Conservation (phyloP, 2,329 filamentous ascomycete genomes). For the Aspergillus tanneri region DNA sequence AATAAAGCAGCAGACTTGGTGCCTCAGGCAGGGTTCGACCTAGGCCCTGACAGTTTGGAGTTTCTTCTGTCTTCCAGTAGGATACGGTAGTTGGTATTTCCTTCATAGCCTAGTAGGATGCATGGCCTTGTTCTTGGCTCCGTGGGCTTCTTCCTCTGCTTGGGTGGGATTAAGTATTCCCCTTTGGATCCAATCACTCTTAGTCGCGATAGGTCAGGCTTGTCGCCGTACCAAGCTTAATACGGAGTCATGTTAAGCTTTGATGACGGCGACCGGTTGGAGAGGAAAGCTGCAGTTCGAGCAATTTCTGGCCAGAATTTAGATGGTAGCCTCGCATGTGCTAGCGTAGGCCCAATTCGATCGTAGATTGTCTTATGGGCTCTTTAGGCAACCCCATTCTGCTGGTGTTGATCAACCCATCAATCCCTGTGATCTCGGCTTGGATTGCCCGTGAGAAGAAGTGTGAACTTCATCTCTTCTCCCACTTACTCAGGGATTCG, state of each 20-base stretch:
- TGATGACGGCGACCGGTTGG: neutral
- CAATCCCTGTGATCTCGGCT: neutral
- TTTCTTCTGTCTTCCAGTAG: neutral
- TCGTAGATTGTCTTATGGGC: neutral
- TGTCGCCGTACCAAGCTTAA: neutral
- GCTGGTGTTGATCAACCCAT: neutral
- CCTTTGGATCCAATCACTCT: neutral
- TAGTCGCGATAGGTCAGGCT: neutral
- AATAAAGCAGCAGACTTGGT: too few species aligned
- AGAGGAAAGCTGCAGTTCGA: neutral
- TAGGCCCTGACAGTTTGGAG: too few species aligned
- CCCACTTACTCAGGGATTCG: neutral
- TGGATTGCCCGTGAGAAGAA: neutral
- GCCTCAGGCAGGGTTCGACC: too few species aligned
- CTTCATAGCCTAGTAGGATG: neutral
- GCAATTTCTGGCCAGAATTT: conserved; percentile 1
- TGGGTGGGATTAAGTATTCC: neutral
- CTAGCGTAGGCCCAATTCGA: neutral
- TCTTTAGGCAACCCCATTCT: neutral
- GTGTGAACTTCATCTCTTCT: neutral
- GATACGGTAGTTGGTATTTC: neutral
- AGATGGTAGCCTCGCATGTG: neutral
- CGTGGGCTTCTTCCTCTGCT: neutral
- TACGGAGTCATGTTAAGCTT: neutral
- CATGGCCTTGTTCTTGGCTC: conserved; percentile 1